A percentile compares a stretch with the other conserved stretches of the same genome.
Conservation (phyloP, 106 monocot genomes). For the Chionographis japonica region DNA sequence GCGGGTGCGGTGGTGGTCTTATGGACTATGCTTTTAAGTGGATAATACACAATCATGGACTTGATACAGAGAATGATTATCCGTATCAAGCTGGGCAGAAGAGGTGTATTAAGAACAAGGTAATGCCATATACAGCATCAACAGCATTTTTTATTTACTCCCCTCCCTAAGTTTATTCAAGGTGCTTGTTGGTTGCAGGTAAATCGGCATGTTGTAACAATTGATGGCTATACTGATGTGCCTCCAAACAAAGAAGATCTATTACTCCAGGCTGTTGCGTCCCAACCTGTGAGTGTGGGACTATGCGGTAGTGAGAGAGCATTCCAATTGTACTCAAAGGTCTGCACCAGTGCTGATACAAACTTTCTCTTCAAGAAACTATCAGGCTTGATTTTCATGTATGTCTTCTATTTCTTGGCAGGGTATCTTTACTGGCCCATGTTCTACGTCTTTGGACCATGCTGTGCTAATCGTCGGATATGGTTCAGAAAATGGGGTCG, state of each 20-base stretch:
- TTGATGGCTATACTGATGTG: slow-evolving; percentile 84
- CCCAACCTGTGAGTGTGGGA: slow-evolving; percentile 94
- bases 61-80: slow-evolving; percentile 89
- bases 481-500: slow-evolving; percentile 74
- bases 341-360: slow-evolving; percentile 6
- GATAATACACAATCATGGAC: slow-evolving; percentile 76
- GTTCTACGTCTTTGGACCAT: slow-evolving; percentile 89
- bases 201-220: slow-evolving; percentile 65
- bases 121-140: slow-evolving; percentile 5
- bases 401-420: slow-evolving; percentile 18
- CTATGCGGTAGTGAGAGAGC: slow-evolving; percentile 85
- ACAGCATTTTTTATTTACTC: not conserved
- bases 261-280: slow-evolving; percentile 72
- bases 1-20: slow-evolving; percentile 81
- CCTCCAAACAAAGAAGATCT: slow-evolving; percentile 70
- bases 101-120: slow-evolving; percentile 75
- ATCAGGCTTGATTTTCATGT: not conserved
- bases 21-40: slow-evolving; percentile 97
- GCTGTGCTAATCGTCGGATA: slow-evolving; percentile 96
- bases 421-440: slow-evolving; percentile 95
- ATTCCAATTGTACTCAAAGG: slow-evolving; percentile 91
- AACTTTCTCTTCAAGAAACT: not conserved
- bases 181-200: slow-evolving; percentile 27
- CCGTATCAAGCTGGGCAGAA: slow-evolving; percentile 57
- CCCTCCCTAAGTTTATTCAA: not conserved